Percentiles rank a stretch among this genome's conserved stretches.
Conservation (phyloP, 257 asterid genomes). For the Salvia rosmarinus region DNA sequence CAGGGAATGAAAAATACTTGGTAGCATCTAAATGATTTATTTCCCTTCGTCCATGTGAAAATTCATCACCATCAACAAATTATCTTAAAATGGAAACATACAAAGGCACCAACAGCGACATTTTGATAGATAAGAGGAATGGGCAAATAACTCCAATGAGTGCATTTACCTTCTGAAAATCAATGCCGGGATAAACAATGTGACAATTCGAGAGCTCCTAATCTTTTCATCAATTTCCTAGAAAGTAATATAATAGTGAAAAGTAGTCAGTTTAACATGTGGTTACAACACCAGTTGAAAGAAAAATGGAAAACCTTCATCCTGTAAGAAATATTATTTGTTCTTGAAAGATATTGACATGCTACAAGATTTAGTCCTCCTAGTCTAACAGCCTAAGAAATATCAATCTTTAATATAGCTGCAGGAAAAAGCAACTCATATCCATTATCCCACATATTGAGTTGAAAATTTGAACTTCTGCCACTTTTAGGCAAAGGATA, state of each 20-base stretch:
- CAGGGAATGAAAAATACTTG: not conserved
- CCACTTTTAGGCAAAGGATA: not conserved
- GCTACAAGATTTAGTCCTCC: conserved; percentile 18
- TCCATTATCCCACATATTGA: conserved; percentile 12
- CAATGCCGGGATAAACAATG: conserved; percentile 86
- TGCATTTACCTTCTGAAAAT: conserved; percentile 87
- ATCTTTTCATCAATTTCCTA: conserved; percentile 98
- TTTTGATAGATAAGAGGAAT: conserved; percentile 6
- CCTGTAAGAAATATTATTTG: conserved; percentile 17
- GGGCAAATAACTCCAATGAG: conserved; percentile 30
- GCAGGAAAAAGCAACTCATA: conserved; percentile 32
- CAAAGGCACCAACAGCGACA: not conserved
- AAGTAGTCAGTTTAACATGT: conserved; percentile 11
- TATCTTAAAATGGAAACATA: not conserved
- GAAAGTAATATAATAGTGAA: conserved; percentile 34
- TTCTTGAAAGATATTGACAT: conserved; percentile 19
- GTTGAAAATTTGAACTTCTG: not conserved
- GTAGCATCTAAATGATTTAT: not conserved
- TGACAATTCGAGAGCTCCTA: conserved; percentile 95
- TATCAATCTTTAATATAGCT: conserved; percentile 79
- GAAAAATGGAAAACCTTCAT: not conserved
- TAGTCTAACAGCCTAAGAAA: conserved; percentile 13
- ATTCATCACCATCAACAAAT: not conserved
- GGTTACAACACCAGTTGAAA: not conserved
- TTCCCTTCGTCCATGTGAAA: conserved; percentile 26